These are phyloP conservation scores for Pilobolus umbonatus DNA, from an alignment of 192 early-diverging fungal genomes.

Conservation along the genomic window DNA sequence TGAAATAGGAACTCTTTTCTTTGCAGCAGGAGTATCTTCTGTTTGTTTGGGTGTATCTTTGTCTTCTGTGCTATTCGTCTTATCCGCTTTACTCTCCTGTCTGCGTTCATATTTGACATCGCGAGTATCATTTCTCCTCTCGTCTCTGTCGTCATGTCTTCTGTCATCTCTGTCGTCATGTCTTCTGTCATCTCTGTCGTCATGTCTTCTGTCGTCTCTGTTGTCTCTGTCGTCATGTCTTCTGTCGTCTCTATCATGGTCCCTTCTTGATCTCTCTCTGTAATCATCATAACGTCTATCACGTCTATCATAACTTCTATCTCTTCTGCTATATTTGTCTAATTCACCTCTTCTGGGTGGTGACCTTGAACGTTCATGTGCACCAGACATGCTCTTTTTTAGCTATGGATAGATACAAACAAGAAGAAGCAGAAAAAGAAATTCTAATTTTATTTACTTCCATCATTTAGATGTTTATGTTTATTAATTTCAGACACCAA, in stretches of 20 bases:
- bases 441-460: not conserved
- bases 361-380: constrained; percentile 6
- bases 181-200: constrained; percentile 32
- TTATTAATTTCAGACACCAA: too few species aligned
- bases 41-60: constrained; percentile 10
- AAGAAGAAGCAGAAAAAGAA: not conserved
- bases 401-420: not conserved
- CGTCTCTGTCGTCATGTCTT: constrained; percentile 11
- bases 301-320: constrained; percentile 31
- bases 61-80: constrained; percentile 13
- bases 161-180: constrained; percentile 28
- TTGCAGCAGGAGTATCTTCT: not conserved
- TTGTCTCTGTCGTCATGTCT: constrained; percentile 31
- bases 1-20: constrained; percentile 60
- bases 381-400: not conserved
- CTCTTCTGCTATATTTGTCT: constrained; percentile 38
- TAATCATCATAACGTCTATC: constrained; percentile 19
- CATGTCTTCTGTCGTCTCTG: constrained; percentile 21
- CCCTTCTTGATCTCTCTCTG: constrained; percentile 23
- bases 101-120: constrained; percentile 8
- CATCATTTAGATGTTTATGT: too few species aligned
- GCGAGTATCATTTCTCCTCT: constrained; percentile 18
- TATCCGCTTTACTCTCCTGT: not conserved
- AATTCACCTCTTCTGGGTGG: constrained; percentile 22
- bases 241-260: constrained; percentile 32